Base-by-base conservation (phyloP, 129 eudicot species). In the Tanacetum coccineum region DNA sequence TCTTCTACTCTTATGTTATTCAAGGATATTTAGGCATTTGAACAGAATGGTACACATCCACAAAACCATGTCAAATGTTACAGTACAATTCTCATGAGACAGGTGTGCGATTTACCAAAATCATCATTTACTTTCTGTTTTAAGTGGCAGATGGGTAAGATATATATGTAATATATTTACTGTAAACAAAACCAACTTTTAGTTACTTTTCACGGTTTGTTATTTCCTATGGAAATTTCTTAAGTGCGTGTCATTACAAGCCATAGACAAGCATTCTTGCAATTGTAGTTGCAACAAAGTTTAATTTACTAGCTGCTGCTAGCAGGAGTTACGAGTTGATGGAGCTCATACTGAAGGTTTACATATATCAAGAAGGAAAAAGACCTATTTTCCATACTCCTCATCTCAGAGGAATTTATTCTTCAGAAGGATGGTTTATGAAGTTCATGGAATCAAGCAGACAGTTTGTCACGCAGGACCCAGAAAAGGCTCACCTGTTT, bases 401-500 rank as follows among this genome's bases (percentile, higher is more conserved):
- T 13, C 66, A 78, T 68, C 87, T 86, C 30, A 67, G 65, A 61
- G 98, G 98, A 76, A 93, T 93, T 46, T 93, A 93, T 64, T 76
- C 98, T 18, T 93, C 98, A 18, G 98, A 93, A 77, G 98, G 98
- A 55, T 93, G 98, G 98, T 93, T 93, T 67, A 86, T 92, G 98
- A 92, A 79, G 75, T 71, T 83, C 68, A 76, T 92, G 83, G 80
- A 85, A 77, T 79, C 64, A 52, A 88, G 80, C 80, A 84, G 65
- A 64, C 85, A 84, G 55, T 86, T 83, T 68, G 86, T 86, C 60
- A 86, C 98, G 0, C 70, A 63, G 57, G 87, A 88, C 71, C 96
- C 98, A 7, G 82, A 85, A 68, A 88, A 84, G 84, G 98, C 98
- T 68, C 92, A 93, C 84, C 57, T 93, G 64, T 93, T 93, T 67